These are phyloP conservation scores for Colletotrichum spaethianum DNA, from an alignment of 2,329 filamentous ascomycete genomes.

Conservation along the genomic window DNA sequence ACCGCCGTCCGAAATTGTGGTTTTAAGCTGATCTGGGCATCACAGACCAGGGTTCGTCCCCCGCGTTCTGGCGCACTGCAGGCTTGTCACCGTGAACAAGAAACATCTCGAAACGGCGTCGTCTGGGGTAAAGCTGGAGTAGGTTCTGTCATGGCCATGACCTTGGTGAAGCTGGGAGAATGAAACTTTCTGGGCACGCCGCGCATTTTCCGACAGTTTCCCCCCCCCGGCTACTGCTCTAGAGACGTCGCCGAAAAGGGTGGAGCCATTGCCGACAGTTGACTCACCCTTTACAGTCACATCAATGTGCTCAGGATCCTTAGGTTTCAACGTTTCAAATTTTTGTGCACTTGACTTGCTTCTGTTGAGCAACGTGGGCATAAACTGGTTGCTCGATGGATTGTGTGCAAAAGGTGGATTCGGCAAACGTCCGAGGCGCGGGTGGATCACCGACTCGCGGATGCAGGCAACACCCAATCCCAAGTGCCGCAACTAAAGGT, in stretches of 20 bases:
- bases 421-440: constrained; percentile 35
- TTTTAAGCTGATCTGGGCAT: constrained; percentile 22
- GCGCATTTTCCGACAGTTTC: constrained; percentile 5
- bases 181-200: constrained; percentile 26
- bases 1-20: constrained; percentile 21
- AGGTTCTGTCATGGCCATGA: not conserved
- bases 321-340: constrained; percentile 23
- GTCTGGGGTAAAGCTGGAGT: constrained; percentile 34
- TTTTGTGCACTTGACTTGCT: constrained; percentile 22
- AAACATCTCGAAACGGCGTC: constrained; percentile 15
- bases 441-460: constrained; percentile 35
- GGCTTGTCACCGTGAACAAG: constrained; percentile 30
- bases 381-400: constrained; percentile 20
- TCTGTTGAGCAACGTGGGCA: constrained; percentile 26
- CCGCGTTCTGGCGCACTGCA: constrained; percentile 32
- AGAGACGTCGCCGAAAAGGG: constrained; percentile 4
- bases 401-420: constrained; percentile 19
- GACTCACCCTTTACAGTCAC: constrained; percentile 30
- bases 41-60: constrained; percentile 34
- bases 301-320: not conserved
- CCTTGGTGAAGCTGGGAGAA: not conserved
- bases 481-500: constrained; percentile 19
- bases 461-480: constrained; percentile 19
- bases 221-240: not conserved
- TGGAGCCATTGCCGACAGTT: constrained; percentile 24